Conservation (phyloP, 768 basidiomycete species). For the Mycena capillaripes region DNA sequence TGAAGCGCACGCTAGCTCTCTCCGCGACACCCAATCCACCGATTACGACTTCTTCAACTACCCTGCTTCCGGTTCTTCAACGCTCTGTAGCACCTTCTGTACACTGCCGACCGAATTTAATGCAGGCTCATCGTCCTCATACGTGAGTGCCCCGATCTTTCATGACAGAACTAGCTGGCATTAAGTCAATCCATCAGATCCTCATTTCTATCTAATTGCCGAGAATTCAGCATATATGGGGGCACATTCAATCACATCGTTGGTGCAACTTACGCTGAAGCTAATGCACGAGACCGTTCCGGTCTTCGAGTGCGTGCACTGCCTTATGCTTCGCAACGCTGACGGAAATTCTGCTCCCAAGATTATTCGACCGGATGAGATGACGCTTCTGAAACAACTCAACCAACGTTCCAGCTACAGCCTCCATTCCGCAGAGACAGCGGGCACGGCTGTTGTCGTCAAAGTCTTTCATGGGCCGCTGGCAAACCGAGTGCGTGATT, state of each 20-base stretch:
- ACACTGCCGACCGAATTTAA: background rate
- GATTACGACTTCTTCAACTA: no score
- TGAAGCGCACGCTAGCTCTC: no score
- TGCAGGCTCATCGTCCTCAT: background rate
- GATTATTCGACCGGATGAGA: background rate
- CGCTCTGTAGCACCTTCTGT: no score
- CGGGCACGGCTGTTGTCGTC: background rate
- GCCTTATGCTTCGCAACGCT: no score
- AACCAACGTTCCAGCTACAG: background rate
- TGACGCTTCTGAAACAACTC: background rate
- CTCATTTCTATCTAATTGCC: background rate
- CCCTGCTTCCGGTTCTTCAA: no score
- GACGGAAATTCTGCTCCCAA: background rate
- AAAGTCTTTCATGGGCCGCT: constrained; percentile 7
- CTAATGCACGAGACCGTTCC: background rate
- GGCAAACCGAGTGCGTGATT: background rate
- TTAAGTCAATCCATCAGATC: background rate
- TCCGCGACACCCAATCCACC: no score
- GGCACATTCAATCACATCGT: background rate
- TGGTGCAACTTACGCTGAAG: background rate
- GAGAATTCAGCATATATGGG: background rate
- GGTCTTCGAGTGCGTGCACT: background rate
- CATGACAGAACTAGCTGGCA: background rate
- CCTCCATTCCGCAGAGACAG: background rate
- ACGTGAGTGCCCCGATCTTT: background rate